Evolutionary conservation across 169 alveolate species (phyloP).

Genomic region (Neospora caninum): DNA sequence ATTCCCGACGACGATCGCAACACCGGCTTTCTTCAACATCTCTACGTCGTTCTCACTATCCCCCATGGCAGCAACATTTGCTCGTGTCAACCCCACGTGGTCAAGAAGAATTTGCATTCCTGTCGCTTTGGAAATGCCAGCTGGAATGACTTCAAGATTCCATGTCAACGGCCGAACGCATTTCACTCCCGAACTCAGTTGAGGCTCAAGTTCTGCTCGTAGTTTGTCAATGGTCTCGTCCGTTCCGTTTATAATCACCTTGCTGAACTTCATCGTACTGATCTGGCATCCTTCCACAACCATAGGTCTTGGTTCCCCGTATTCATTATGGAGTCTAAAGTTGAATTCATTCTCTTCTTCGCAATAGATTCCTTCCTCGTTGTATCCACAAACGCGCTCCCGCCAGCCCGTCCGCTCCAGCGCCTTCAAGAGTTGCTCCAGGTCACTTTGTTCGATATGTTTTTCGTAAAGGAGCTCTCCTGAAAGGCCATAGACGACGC

Average conservation of each 20-base stretch:
- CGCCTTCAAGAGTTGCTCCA: slow-evolving; percentile 62
- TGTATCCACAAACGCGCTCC: slow-evolving; percentile 65
- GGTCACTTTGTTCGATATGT: slow-evolving; percentile 54
- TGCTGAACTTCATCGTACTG: slow-evolving; percentile 48
- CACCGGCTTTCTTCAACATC: slow-evolving; percentile 72
- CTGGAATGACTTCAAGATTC: slow-evolving; percentile 75
- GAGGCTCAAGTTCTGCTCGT: slow-evolving; percentile 68
- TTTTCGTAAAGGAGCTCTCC: slow-evolving; percentile 64
- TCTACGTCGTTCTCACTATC: slow-evolving; percentile 85
- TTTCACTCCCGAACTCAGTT: slow-evolving; percentile 69
- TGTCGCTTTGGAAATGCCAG: slow-evolving; percentile 75
- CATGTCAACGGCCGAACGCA: slow-evolving; percentile 75
- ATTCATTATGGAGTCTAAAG: slow-evolving; percentile 40
- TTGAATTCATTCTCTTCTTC: slow-evolving; percentile 65
- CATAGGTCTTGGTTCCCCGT: slow-evolving; percentile 58
- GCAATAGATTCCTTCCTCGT: slow-evolving; percentile 59
- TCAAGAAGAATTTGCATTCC: slow-evolving; percentile 78
- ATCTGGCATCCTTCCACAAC: slow-evolving; percentile 37
- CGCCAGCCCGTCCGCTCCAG: slow-evolving; percentile 61
- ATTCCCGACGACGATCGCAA: slow-evolving; percentile 77
- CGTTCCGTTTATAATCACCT: slow-evolving; percentile 67
- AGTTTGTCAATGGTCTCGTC: slow-evolving; percentile 68
- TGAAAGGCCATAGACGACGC: slow-evolving; percentile 69
- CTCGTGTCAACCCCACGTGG: slow-evolving; percentile 68
- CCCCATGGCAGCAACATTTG: slow-evolving; percentile 79